Conservation (phyloP, 192 early-diverging fungal species). For the Mortierella alpina region DNA sequence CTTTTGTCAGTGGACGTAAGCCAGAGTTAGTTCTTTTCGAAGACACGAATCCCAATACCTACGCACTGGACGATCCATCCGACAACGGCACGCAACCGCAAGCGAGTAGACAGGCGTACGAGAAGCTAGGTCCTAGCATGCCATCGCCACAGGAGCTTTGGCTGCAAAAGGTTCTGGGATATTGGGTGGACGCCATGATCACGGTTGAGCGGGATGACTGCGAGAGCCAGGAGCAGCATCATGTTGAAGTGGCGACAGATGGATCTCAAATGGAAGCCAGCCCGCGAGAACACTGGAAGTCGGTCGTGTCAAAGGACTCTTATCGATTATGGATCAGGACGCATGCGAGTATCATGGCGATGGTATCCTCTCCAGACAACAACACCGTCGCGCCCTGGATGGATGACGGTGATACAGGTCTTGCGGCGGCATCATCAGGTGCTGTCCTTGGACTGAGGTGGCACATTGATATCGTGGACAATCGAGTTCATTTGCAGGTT, state of each 20-base stretch:
- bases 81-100: neutral
- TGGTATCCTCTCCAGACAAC: neutral
- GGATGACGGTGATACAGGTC: neutral
- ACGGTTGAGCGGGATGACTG: neutral
- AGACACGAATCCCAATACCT: neutral
- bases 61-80: no score
- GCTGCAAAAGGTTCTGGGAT: constrained; percentile 29
- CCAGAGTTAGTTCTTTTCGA: constrained; percentile 24
- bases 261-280: no score
- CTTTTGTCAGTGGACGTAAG: constrained; percentile 23
- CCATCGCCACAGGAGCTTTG: constrained; percentile 7
- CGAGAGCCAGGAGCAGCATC: neutral
- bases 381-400: neutral
- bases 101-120: neutral
- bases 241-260: no score
- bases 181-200: constrained; percentile 17
- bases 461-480: neutral
- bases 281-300: no score
- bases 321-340: constrained; percentile 26
- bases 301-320: constrained; percentile 3
- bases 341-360: neutral
- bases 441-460: constrained; percentile 21
- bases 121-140: neutral
- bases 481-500: neutral
- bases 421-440: constrained; percentile 7